These are phyloP conservation scores for Tolypocladium amazonense DNA, from an alignment of 2,329 filamentous ascomycete species.

Conservation along the genomic window DNA sequence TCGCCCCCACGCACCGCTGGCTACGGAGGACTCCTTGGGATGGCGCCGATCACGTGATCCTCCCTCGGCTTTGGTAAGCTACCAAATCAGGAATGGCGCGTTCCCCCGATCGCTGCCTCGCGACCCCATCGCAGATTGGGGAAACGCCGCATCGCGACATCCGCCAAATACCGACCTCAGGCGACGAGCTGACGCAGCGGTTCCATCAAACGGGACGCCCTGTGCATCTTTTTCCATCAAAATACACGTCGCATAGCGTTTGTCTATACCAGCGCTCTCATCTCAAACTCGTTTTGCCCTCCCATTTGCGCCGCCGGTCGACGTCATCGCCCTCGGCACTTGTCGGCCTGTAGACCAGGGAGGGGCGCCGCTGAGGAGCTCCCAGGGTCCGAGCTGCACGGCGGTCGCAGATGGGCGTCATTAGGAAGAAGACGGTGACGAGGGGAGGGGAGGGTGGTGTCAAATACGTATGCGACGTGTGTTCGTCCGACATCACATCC, in stretches of 20 bases:
- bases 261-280: slow-evolving; percentile 8
- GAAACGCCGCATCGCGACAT: slow-evolving; percentile 4
- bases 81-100: background rate
- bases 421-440: slow-evolving; percentile 87
- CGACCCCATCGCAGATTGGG: background rate
- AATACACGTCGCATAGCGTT: slow-evolving; percentile 11
- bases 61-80: background rate
- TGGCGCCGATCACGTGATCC: background rate
- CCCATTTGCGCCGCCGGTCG: slow-evolving; percentile 4
- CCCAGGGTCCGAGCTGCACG: slow-evolving; percentile 6
- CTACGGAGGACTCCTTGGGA: too few relatives aligned
- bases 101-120: background rate
- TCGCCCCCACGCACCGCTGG: too few relatives aligned
- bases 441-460: slow-evolving; percentile 78
- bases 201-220: slow-evolving; percentile 9
- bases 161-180: slow-evolving; percentile 8
- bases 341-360: background rate
- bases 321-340: slow-evolving; percentile 6
- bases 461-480: slow-evolving; percentile 96
- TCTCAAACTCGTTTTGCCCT: slow-evolving; percentile 3
- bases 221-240: slow-evolving; percentile 16
- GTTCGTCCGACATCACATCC: slow-evolving; percentile 91
- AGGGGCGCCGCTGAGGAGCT: slow-evolving; percentile 1
- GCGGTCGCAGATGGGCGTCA: slow-evolving; percentile 63
- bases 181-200: slow-evolving; percentile 1